Evolutionary conservation across 768 basidiomycete species (phyloP).

Genomic region (Tricholoma sp.): DNA sequence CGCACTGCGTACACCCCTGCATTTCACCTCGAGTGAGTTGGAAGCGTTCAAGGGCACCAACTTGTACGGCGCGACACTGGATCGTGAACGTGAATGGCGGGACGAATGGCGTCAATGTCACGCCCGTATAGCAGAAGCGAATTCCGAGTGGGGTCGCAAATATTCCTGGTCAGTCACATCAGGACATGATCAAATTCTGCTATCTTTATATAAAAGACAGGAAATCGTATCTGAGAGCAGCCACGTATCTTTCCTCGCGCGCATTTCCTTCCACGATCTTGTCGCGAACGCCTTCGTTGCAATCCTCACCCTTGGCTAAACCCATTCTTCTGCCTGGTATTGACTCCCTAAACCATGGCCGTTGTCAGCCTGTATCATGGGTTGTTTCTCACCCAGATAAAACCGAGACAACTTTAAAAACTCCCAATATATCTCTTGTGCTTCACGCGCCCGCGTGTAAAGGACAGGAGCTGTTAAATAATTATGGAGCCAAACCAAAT

Average conservation of each 20-base stretch:
- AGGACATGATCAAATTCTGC: not conserved
- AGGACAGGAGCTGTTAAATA: conserved; percentile 73
- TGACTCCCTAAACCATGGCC: conserved; percentile 83
- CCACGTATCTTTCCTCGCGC: conserved; percentile 80
- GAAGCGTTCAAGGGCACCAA: conserved; percentile 74
- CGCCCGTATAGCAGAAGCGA: conserved; percentile 27
- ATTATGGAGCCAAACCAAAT: conserved; percentile 90
- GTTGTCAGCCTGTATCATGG: conserved; percentile 83
- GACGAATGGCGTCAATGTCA: conserved; percentile 58
- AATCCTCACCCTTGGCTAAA: conserved; percentile 46
- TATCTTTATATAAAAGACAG: conserved; percentile 30
- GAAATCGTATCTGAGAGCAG: conserved; percentile 64
- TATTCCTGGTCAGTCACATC: conserved; percentile 61
- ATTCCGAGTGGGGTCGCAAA: conserved; percentile 36
- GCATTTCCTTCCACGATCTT: conserved; percentile 87
- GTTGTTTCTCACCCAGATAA: conserved; percentile 40
- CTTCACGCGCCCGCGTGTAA: conserved; percentile 37
- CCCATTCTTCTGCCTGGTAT: conserved; percentile 85
- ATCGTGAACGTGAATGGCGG: conserved; percentile 59
- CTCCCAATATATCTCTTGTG: conserved; percentile 55
- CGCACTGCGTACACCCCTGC: conserved; percentile 65
- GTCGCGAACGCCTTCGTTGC: conserved; percentile 47
- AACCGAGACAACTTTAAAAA: conserved; percentile 8
- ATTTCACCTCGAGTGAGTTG: conserved; percentile 62
- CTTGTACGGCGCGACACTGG: conserved; percentile 68